Evolutionary conservation across 768 basidiomycete genomes (phyloP), one percentile per base, ranked within the genome.

Genomic region (Rhizopogon vinicolor): DNA sequence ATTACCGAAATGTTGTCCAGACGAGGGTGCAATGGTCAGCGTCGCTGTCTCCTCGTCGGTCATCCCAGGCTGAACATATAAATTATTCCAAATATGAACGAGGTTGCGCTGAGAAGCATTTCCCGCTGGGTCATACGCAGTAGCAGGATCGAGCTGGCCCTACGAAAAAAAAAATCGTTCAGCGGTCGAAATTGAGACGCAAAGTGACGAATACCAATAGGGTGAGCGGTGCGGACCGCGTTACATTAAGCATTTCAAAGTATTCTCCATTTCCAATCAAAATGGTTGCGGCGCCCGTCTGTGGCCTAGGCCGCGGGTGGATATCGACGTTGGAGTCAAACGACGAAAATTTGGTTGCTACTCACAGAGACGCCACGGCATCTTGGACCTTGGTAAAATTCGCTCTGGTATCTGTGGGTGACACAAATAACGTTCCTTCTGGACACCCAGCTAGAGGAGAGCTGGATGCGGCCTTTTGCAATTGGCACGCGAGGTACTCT

Each of bases 11-110:
- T 10, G 71, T 63, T 4, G 75, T 73, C 58, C 83, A 76, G 1
- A 74, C 65, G 16, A 78, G 9, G 86, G 84, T 2, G 78, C 77
- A 35, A 87, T 76, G 25, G 79, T 74, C 10, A 87, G 69, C 2
- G 82, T 81, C 13, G 83, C 79, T 0, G 84, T 83, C 41, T 79
- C 71, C 2, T 82, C 82, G 58, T 87, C 85, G 57, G 81, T 80
- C 62, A 76, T 65, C 10, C 73, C 74, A 7, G 66, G 65, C 7
- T 73, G 62, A 10, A 75, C 77, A 48, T 76, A 79, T 25, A 66
- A 60, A 53, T 74, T 76, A 63, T 79, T 69, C 75, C 78, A 86
- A 1, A 85, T 74, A 41, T 75, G 75, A 2, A 85, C 84, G 6
- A 83, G 65, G 43, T 77, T 80, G 19, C 72, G 66, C 3, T 76